Base-by-base conservation (phyloP, 1,284 basidiomycete genomes). In the Gomphus bonarii region DNA sequence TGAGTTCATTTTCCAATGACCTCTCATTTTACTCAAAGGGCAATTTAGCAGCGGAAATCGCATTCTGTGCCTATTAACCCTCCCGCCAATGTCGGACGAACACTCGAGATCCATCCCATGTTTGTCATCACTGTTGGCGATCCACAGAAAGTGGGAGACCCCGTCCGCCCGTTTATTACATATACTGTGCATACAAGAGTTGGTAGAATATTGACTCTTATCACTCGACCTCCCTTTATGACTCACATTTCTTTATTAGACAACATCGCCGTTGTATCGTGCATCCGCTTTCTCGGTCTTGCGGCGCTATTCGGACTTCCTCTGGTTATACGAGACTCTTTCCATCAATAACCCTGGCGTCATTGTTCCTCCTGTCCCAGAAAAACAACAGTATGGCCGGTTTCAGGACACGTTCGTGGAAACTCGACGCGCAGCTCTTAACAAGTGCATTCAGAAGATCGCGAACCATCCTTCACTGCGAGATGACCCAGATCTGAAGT, bases 341-440 rank as follows among this genome's bases (percentile, higher is more conserved):
- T 88, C 86, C 0, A 69, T 75, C 64, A 98, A 97, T 72, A 98
- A 99, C 66, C 95, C 97, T 1, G 97, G 95, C 3, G 93, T 98
- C 4, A 89, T 99, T 50, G 91, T 99, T 0, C 97, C 95, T 3
- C 95, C 95, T 0, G 90, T 91, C 1, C 95, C 95, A 0, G 95
- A 95, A 70, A 99, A 99, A 76, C 93, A 89, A 62, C 75, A 91
- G 0, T 91, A 97, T 64, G 91, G 88, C 5, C 80, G 95, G 18
- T 97, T 97, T 69, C 87, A 91, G 63, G 83, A 90, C 49, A 81
- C 84, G 31, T 97, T 98, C 64, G 82, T 98, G 48, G 84, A 89
- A 61, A 88, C 89, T 58, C 80, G 95, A 3, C 78, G 94, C 20
- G 66, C 81, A 22, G 91, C 85, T 0, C 75, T 98, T n/a, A 88